These are phyloP conservation scores for Austroboletus niveus DNA, from an alignment of 1,284 basidiomycete species.

Conservation along the genomic window DNA sequence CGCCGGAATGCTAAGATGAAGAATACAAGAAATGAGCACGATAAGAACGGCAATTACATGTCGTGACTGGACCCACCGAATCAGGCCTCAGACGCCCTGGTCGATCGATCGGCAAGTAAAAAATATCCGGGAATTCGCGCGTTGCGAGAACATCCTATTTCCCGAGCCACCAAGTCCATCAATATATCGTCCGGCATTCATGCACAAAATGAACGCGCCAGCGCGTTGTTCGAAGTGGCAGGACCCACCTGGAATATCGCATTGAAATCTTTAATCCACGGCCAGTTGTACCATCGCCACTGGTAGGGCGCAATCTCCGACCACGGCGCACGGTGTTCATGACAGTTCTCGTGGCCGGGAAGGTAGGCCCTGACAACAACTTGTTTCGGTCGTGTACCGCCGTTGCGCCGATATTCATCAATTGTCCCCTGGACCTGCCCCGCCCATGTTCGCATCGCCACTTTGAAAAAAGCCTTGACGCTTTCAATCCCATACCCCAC, in stretches of 20 bases:
- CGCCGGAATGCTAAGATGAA: constrained; percentile 49
- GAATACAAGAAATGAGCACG: constrained; percentile 3
- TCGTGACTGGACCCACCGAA: constrained; percentile 42
- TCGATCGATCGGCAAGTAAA: constrained; percentile 57
- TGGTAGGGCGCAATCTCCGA: constrained; percentile 39
- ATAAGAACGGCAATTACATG: neutral
- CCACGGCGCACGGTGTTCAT: constrained; percentile 44
- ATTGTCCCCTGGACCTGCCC: constrained; percentile 43
- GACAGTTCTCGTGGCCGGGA: constrained; percentile 65
- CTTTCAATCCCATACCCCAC: constrained; percentile 48
- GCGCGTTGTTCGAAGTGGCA: neutral
- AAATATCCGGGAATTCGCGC: constrained; percentile 48
- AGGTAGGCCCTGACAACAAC: constrained; percentile 61
- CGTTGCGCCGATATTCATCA: constrained; percentile 22
- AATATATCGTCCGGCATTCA: neutral
- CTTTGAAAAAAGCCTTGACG: constrained; percentile 52
- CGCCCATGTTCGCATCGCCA: constrained; percentile 55
- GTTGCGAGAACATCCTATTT: constrained; percentile 42
- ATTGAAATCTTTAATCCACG: constrained; percentile 55
- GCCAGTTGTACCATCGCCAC: constrained; percentile 63
- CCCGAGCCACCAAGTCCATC: constrained; percentile 3
- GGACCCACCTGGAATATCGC: constrained; percentile 48
- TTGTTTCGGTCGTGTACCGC: constrained; percentile 38
- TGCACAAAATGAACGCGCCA: neutral
- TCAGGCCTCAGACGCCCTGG: constrained; percentile 61